Evolutionary conservation across 768 basidiomycete species (phyloP).

Genomic region (Naganishia friedmannii): DNA sequence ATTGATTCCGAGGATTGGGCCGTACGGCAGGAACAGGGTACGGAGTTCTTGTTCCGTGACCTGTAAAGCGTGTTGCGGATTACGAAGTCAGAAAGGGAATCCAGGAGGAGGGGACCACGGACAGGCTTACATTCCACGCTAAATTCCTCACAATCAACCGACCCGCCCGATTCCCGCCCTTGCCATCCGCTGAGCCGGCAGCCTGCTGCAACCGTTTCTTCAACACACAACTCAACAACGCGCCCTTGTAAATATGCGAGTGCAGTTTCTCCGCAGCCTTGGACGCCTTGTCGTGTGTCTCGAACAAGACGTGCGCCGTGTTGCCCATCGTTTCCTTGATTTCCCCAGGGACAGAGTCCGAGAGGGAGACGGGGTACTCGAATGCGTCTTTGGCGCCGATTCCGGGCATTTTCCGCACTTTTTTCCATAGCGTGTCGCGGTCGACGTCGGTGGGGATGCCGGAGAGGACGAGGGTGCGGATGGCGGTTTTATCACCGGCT

Average conservation of each 20-base stretch:
- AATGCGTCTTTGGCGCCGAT: conserved; percentile 33
- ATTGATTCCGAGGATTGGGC: conserved; percentile 79
- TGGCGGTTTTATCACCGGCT: conserved; percentile 68
- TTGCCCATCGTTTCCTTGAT: conserved; percentile 30
- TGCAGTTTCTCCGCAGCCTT: conserved; percentile 77
- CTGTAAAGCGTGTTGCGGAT: conserved; percentile 51
- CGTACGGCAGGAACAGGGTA: conserved; percentile 78
- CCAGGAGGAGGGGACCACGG: too few species aligned
- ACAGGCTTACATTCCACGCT: conserved; percentile 59
- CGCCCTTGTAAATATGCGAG: conserved; percentile 87
- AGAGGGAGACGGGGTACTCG: conserved; percentile 40
- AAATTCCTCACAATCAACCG: conserved; percentile 89
- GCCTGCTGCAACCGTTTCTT: conserved; percentile 68
- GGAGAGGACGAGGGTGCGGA: conserved; percentile 61
- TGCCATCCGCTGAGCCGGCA: conserved; percentile 53
- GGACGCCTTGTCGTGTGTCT: conserved; percentile 64
- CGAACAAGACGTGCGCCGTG: conserved; percentile 71
- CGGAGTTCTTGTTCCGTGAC: conserved; percentile 80
- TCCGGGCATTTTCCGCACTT: conserved; percentile 46
- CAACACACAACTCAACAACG: conserved; percentile 75
- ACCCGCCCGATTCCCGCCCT: conserved; percentile 64
- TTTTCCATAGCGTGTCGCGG: conserved; percentile 51
- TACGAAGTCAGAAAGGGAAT: too few species aligned
- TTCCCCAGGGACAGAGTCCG: conserved; percentile 32
- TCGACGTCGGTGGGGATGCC: conserved; percentile 50